phyloP scores from a whole-genome alignment of 257 asterid species.

The Solanum rostratum region DNA sequence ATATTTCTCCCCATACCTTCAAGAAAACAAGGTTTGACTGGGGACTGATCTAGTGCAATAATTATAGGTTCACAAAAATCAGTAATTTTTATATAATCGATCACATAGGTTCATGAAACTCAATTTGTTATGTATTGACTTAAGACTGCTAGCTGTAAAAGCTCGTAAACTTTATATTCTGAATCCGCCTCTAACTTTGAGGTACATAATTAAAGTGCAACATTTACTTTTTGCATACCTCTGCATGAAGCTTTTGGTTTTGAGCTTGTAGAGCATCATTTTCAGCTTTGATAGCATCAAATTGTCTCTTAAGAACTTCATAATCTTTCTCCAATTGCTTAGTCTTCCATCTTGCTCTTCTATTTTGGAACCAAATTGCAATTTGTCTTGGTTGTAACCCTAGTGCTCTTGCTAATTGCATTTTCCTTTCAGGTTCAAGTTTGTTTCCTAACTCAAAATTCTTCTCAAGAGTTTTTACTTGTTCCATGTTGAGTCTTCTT shows the following conservation, averaged over 20 bases:
- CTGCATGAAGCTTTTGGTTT: constrained; percentile 46
- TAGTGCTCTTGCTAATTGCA: constrained; percentile 51
- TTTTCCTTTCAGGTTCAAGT: constrained; percentile 59
- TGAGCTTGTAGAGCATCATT: constrained; percentile 49
- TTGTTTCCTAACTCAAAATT: constrained; percentile 49
- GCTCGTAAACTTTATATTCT: too few relatives aligned
- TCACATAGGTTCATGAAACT: too few relatives aligned
- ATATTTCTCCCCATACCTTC: not conserved
- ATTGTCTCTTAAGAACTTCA: constrained; percentile 40
- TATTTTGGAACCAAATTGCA: constrained; percentile 63
- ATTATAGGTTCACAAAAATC: too few relatives aligned
- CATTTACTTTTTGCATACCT: constrained; percentile 15
- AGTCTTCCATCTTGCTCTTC: constrained; percentile 64
- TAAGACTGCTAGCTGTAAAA: too few relatives aligned
- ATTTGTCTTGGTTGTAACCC: constrained; percentile 57
- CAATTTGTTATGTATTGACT: too few relatives aligned
- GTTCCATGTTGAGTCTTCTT: constrained; percentile 52
- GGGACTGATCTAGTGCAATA: too few relatives aligned
- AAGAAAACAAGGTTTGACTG: not conserved
- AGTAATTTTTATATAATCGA: too few relatives aligned
- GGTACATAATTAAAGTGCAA: not conserved
- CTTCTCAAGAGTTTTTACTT: constrained; percentile 54
- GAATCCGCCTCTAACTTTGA: not conserved
- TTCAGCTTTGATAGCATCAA: constrained; percentile 46
- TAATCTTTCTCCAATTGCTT: constrained; percentile 57